Evolutionary conservation across 2,329 filamentous ascomycete species (phyloP), one percentile per base, ranked within the genome.

Genomic region (Colletotrichum phormii): DNA sequence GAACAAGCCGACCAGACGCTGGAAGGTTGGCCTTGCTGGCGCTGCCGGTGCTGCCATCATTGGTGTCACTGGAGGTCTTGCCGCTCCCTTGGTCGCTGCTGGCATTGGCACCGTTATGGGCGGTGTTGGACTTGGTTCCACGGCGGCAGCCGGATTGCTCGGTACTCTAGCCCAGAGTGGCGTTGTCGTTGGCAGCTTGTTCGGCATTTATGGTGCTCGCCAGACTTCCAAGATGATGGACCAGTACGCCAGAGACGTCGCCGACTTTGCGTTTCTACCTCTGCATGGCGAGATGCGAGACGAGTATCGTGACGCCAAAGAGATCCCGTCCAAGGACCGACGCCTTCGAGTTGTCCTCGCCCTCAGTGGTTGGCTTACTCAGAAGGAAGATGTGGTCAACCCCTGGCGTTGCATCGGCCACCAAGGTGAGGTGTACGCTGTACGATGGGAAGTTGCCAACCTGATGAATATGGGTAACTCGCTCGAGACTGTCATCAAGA

Each of bases 151-250:
- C 24, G 91, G 91, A 1, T 90, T 98, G 65, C 85, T 98, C 0
- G 96, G 95, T 12, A 89, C 91, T 22, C 87, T 98, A 78, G 93
- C 95, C 2, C 92, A 95, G 49, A 97, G 93, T 74, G 90, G 92
- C 5, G 89, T 97, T 18, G 86, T 95, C 54, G 92, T 98, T 35
- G 96, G 95, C 18, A 91, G 93, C 49, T 85, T 98, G 51, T 98
- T 98, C 78, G 97, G 97, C 9, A 94, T 97, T n/a, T 98, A 97
- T 79, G 94, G 94, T 55, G 91, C 92, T 1, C 90, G 92, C 46
- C 95, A 97, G 87, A 94, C 93, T 0, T 91, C 92, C 64, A 92
- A 95, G 80, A 94, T 95, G 87, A 93, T 98, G 87, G 94, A 98
- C 75, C 88, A 92, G n/a, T 97, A 97, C 80, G 89, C 93, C 12